Evolutionary conservation across 139 green algal species (phyloP).

Genomic region (Micromonas commoda): DNA sequence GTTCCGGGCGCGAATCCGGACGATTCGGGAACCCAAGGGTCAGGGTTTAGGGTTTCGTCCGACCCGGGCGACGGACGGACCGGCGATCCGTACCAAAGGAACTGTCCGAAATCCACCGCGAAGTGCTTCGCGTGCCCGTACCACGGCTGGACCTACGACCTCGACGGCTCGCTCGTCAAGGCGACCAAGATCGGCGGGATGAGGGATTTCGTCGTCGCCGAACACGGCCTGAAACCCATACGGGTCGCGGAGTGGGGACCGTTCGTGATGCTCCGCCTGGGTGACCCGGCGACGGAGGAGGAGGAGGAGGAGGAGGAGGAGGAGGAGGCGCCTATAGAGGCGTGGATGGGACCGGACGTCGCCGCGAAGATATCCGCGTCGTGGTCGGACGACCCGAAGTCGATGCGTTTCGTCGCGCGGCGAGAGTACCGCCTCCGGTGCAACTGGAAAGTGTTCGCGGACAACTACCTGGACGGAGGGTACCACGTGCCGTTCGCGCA

Average conservation of each 20-base stretch:
- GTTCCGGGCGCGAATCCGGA: not conserved
- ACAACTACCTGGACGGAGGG: conserved; percentile 62
- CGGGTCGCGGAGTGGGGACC: conserved; percentile 16
- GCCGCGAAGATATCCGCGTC: not conserved
- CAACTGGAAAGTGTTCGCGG: conserved; percentile 67
- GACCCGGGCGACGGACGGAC: not conserved
- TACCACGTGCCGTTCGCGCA: conserved; percentile 57
- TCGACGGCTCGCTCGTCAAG: conserved; percentile 12
- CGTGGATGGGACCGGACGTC: not conserved
- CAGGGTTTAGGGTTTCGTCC: too few relatives aligned
- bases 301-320: not conserved
- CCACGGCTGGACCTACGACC: conserved; percentile 55
- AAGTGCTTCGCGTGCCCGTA: conserved; percentile 50
- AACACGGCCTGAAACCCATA: conserved; percentile 31
- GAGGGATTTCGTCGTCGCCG: conserved; percentile 40
- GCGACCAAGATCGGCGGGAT: conserved; percentile 49
- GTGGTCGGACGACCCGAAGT: not conserved
- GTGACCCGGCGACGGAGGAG: not conserved
- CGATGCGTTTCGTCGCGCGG: conserved; percentile 40
- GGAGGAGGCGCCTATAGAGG: too few relatives aligned
- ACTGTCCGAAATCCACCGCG: not conserved
- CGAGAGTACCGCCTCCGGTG: conserved; percentile 44
- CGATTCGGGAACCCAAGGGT: not conserved
- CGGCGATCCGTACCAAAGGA: not conserved
- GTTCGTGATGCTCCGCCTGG: conserved; percentile 35